Evolutionary conservation across 2,329 filamentous ascomycete species (phyloP), one percentile per base, ranked within the genome.

Genomic region (Ustulina deusta): DNA sequence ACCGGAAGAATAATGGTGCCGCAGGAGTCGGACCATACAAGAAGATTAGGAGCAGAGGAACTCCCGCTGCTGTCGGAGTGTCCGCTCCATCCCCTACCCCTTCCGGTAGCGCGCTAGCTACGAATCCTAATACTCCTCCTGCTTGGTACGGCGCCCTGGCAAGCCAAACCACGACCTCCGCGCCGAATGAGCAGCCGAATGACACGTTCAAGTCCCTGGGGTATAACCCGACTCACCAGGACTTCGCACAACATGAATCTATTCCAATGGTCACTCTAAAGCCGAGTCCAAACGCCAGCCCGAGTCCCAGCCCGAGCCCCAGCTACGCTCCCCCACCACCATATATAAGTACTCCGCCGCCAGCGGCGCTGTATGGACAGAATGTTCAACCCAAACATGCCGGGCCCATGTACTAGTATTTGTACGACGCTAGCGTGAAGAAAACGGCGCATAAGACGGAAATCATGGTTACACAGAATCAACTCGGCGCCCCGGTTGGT

Each of bases 191-290:
- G 13, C 61, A 64, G 22, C 15, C 56, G 29, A 29, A 48, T 13
- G 17, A 40, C 32, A 36, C 20, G 38, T 55, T 32, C 2, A 59
- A 65, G 11, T 44, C 56, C 9, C 56, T 15, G 25, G 48, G 48
- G 4, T 27, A 36, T 17, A 65, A 38, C 2, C 46, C 20, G 17
- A 25, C 48, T 22, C 22, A 55, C 17, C 9, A 60, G 17, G 13
- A 13, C 36, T 64, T 61, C 22, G 2, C 32, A 10, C 56, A 60
- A 6, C 63, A 55, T 15, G 55, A 56, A n/a, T 59, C 48, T 42
- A 65, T 65, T n/a, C 63, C 63, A 3, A 61, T 65, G 56, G 29
- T 20, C 20, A 55, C 48, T 20, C n/a, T 61, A 4, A 56, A n/a
- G 17, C 61, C 48, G 27, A 44, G 34, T 27, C 59, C 61, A 46